phyloP scores from a whole-genome alignment of 2,329 filamentous ascomycete species.

The Cryphonectria naterciae region DNA sequence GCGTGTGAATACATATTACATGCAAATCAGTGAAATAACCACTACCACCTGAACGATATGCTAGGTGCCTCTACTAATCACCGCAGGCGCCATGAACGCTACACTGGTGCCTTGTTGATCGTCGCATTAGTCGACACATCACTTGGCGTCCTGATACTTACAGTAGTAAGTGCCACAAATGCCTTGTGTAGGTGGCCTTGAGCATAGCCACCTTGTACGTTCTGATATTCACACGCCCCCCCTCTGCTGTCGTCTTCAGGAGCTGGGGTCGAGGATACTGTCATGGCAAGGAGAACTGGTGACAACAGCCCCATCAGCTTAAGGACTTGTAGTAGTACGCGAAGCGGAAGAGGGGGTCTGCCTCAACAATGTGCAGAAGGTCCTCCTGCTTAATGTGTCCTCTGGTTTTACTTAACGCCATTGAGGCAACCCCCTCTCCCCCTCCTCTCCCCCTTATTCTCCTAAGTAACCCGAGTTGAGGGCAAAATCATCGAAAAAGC shows the following conservation, averaged over 20 bases:
- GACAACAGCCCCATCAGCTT: neutral
- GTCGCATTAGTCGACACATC: neutral
- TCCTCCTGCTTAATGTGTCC: neutral
- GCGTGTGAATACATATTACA: neutral
- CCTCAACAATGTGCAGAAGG: neutral
- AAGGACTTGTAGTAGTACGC: neutral
- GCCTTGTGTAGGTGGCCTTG: neutral
- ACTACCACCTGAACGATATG: neutral
- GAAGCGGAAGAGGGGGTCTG: neutral
- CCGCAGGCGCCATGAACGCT: neutral
- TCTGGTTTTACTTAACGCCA: neutral
- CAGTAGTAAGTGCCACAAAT: neutral
- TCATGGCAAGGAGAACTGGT: neutral
- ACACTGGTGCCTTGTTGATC: neutral
- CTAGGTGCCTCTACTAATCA: neutral
- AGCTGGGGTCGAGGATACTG: neutral
- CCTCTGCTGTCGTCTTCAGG: neutral
- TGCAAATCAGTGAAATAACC: neutral
- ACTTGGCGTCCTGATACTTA: neutral
- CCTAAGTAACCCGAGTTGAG: neutral
- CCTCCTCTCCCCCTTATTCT: neutral
- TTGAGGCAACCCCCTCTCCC: neutral
- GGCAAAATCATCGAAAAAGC: neutral
- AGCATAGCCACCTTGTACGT: neutral
- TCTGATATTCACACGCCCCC: neutral